Percentiles rank a stretch among this genome's conserved stretches.
Conservation (phyloP, 1,284 basidiomycete genomes). For the Cryptococcus sp. region DNA sequence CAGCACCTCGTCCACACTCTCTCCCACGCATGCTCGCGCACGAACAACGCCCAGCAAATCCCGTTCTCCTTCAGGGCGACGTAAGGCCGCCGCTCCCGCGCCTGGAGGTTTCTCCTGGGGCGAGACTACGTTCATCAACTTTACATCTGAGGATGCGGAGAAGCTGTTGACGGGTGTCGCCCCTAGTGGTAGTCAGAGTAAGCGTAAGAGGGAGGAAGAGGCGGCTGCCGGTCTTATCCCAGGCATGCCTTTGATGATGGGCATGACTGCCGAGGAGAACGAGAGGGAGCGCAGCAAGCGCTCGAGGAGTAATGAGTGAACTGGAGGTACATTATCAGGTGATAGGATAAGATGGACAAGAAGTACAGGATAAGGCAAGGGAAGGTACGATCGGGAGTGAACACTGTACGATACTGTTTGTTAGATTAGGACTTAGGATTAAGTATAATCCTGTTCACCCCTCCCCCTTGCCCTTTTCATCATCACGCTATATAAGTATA, state of each 20-base stretch:
- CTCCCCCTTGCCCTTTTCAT: no score
- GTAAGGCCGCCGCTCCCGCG: conserved; percentile 6
- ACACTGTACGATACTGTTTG: no score
- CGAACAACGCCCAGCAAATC: conserved; percentile 22
- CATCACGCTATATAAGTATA: no score
- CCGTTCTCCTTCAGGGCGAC: conserved; percentile 29
- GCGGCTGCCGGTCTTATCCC: conserved; percentile 9
- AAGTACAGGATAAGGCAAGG: background rate
- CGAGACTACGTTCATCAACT: conserved; percentile 49
- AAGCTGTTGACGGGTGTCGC: conserved; percentile 48
- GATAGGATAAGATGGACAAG: background rate
- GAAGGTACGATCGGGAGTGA: no score
- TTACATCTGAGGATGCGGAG: conserved; percentile 45
- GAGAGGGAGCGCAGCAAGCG: conserved; percentile 21
- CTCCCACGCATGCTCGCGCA: conserved; percentile 2
- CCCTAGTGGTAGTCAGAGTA: conserved; percentile 40
- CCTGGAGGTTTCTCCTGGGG: conserved; percentile 33
- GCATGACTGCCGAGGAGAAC: conserved; percentile 2
- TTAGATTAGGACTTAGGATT: no score
- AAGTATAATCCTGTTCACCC: no score
- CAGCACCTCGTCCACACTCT: background rate
- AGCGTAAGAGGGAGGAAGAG: conserved; percentile 40
- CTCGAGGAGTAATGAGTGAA: conserved; percentile 25
- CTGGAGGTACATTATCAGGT: background rate
- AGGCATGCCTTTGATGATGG: background rate